Evolutionary conservation across 176 grass and related monocot species (phyloP), one percentile per base, ranked within the genome.

Genomic region (Aegilops speltoides): DNA sequence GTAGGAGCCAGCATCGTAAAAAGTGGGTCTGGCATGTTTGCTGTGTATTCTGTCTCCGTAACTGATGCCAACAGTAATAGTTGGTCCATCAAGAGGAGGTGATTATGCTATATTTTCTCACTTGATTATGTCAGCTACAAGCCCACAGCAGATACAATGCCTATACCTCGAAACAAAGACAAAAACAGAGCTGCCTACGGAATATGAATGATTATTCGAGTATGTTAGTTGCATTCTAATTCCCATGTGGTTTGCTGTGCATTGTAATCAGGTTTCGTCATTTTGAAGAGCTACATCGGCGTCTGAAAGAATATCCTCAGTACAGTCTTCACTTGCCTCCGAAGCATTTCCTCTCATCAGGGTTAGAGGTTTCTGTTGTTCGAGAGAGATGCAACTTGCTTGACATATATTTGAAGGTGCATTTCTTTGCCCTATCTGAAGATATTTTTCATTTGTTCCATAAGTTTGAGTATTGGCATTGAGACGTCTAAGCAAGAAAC

Each of bases 81-180:
- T 83, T 99, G 97, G 97, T 97, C 94, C 68, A 99, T 99, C 62
- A 99, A 99, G 83, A 91, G 97, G 82, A 99, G 97, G 97, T 99
- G 56, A 75, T 40, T 89, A 71, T 85, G 29, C 61, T 82, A 6
- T 82, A 34, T 13, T 57, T 78, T 83, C 28, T 83, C 38, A 68
- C 50, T 46, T 85, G 41, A 28, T 88, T 77, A 77, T 45, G n/a
- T 72, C 41, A 64, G 25, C 78, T 3, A 38, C 8, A 52, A 52
- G 24, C 43, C 7, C 25, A 76, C 14, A 22, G 0, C 28, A 82
- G 8, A 65, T 78, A 85, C 71, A 36, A 70, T 17, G 10, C 50
- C 36, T 63, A 62, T 52, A 52, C 73, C 25, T 75, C 7, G 14
- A 50, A 76, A 50, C 13, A 8, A 73, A 75, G 56, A 75, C 13